Evolutionary conservation across 192 early-diverging fungal genomes (phyloP).

Genomic region (Coemansia sp.): DNA sequence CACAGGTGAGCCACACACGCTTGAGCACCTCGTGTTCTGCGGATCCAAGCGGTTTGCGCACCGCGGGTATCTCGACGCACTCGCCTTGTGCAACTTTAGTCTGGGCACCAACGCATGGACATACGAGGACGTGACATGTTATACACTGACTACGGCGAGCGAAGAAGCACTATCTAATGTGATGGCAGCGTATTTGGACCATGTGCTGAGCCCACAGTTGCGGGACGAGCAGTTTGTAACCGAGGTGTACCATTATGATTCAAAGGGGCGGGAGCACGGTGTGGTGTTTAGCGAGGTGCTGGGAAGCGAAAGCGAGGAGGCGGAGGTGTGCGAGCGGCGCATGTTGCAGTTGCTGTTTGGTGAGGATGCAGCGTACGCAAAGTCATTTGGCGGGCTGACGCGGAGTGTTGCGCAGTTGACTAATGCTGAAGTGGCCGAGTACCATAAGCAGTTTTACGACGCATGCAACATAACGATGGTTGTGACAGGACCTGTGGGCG

Average conservation of each 20-base stretch:
- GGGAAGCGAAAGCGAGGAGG: conserved; percentile 68
- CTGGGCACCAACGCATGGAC: conserved; percentile 76
- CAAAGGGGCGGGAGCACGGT: conserved; percentile 67
- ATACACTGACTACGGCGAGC: conserved; percentile 65
- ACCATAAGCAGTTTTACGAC: conserved; percentile 75
- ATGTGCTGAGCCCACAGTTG: conserved; percentile 75
- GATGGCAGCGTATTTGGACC: conserved; percentile 78
- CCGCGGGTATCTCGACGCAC: conserved; percentile 72
- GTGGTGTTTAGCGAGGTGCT: conserved; percentile 82
- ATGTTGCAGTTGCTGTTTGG: conserved; percentile 48
- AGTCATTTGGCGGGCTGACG: conserved; percentile 78
- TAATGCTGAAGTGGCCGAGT: conserved; percentile 72
- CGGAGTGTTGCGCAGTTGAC: conserved; percentile 66
- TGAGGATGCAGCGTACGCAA: conserved; percentile 59
- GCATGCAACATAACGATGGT: conserved; percentile 70
- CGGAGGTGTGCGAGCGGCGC: conserved; percentile 53
- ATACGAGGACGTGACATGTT: conserved; percentile 63
- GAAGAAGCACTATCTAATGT: conserved; percentile 69
- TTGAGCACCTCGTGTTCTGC: conserved; percentile 82
- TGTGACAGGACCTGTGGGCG: conserved; percentile 57
- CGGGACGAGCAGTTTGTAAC: conserved; percentile 72
- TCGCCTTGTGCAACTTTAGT: conserved; percentile 73
- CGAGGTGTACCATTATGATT: conserved; percentile 80
- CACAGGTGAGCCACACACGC: conserved; percentile 79
- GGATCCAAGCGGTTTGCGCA: conserved; percentile 68